Conservation (phyloP, 139 green algal species). For the Astrephomene gubernaculifera region DNA sequence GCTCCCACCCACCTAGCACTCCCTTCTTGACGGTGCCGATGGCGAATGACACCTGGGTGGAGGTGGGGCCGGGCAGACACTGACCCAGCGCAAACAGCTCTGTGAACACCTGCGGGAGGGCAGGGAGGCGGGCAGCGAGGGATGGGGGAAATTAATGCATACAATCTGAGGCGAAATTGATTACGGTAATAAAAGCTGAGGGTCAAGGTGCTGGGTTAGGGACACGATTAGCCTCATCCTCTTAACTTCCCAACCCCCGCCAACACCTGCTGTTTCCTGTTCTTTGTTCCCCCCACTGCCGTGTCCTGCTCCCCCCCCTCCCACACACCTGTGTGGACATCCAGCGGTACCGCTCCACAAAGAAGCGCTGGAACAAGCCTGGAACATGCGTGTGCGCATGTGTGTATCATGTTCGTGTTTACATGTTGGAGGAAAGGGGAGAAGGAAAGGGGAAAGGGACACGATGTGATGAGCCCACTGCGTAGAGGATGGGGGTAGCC, state of each 20-base stretch:
- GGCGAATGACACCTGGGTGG: constrained; percentile 88
- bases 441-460: not conserved
- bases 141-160: not conserved
- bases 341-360: constrained; percentile 27
- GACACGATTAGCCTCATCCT: no score
- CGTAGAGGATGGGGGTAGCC: no score
- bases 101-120: constrained; percentile 80
- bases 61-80: constrained; percentile 92
- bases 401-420: no score
- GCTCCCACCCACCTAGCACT: constrained; percentile 54
- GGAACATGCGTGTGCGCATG: no score
- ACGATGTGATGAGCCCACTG: not conserved
- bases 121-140: not conserved
- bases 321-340: not conserved
- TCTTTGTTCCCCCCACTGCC: not conserved
- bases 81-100: constrained; percentile 93
- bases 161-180: not conserved
- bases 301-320: constrained; percentile 63
- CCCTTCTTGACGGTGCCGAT: constrained; percentile 89
- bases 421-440: no score
- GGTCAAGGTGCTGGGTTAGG: no score
- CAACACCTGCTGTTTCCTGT: no score
- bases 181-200: no score
- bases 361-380: constrained; percentile 41
- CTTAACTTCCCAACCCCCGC: no score